Percentiles rank a stretch among this genome's conserved stretches.
These are phyloP conservation scores for Tetracentron sinense DNA, from an alignment of 164 flowering plant genomes.

Conservation along the genomic window DNA sequence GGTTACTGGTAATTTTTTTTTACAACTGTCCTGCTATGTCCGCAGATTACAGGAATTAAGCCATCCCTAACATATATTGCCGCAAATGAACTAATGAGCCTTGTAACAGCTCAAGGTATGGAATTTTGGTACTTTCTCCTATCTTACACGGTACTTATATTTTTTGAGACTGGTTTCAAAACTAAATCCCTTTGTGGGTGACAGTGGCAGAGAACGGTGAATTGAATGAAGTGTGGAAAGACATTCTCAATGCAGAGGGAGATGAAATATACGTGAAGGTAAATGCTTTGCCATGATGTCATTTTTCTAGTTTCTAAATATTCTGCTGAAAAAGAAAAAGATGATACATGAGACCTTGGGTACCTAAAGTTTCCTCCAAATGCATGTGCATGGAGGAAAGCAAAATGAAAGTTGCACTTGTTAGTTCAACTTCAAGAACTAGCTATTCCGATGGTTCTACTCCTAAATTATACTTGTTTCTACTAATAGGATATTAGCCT, in stretches of 20 bases:
- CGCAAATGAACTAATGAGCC: slow-evolving; percentile 97
- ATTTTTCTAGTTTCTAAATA: neutral
- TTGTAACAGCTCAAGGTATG: slow-evolving; percentile 96
- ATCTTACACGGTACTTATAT: slow-evolving; percentile 1
- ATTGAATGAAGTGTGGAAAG: slow-evolving; percentile 93
- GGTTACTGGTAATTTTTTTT: neutral
- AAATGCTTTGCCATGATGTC: slow-evolving; percentile 6
- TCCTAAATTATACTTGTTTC: neutral
- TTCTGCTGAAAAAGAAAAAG: neutral
- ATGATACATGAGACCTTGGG: neutral
- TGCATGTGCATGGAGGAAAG: too few relatives aligned
- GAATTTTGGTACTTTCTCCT: slow-evolving; percentile 6
- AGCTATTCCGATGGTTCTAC: neutral
- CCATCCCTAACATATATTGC: slow-evolving; percentile 87
- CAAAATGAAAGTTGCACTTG: neutral
- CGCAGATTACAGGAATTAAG: slow-evolving; percentile 74
- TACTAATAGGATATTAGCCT: slow-evolving; percentile 61
- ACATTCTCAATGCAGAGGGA: slow-evolving; percentile 86
- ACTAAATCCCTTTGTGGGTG: slow-evolving; percentile 14
- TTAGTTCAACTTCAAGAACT: neutral
- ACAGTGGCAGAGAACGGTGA: slow-evolving; percentile 84
- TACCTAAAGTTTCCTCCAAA: neutral
- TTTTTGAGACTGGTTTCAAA: neutral
- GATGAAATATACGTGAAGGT: slow-evolving; percentile 98
- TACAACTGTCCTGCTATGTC: neutral